Evolutionary conservation across 805 yeast genomes (phyloP), one percentile per base, ranked within the genome.

Genomic region (Schwanniomyces yamadae): DNA sequence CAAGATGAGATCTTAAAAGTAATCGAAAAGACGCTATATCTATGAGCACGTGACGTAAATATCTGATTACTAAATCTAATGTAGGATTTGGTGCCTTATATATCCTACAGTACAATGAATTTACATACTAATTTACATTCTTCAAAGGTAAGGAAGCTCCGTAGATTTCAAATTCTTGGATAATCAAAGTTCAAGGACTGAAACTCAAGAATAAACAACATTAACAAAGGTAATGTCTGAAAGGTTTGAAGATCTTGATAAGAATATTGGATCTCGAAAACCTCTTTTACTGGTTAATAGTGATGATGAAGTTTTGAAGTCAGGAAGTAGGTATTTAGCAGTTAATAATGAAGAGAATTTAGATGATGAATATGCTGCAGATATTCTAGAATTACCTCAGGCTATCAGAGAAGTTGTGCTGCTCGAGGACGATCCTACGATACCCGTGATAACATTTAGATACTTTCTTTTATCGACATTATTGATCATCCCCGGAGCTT

Each of bases 401-500:
- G 48, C 53, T 0, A 57, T 62, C 1, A 41, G 57, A 19, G 66
- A 62, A 29, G 52, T 59, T 6, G 66, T 61, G 10, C 57, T 63
- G 2, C 41, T 61, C 22, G 46, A 46, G 10, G 66, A 62, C 28
- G 66, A 62, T 33, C 59, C 65, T 6, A 41, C 43, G 9, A 44
- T 52, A 8, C 68, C 65, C 1, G 61, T 60, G 6, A 36, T 61
- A 4, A 62, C 68, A 2, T 57, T 61, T 34, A 46, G 68, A 2
- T 55, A 50, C 38, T 43, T 62, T 20, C 12, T 62, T 6, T 47
- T 62, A 3, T 42, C 66, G 5, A 40, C 55, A 8, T 23, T 61
- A 1, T 59, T 62, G 33, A 49, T 62, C 18, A 42, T 61, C 10
- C 68, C 68, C 6, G 68, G 67, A 6, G 68, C 68, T 1, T 57